These are phyloP conservation scores for Colletotrichum kahawae DNA, from an alignment of 2,329 filamentous ascomycete species.

Conservation along the genomic window DNA sequence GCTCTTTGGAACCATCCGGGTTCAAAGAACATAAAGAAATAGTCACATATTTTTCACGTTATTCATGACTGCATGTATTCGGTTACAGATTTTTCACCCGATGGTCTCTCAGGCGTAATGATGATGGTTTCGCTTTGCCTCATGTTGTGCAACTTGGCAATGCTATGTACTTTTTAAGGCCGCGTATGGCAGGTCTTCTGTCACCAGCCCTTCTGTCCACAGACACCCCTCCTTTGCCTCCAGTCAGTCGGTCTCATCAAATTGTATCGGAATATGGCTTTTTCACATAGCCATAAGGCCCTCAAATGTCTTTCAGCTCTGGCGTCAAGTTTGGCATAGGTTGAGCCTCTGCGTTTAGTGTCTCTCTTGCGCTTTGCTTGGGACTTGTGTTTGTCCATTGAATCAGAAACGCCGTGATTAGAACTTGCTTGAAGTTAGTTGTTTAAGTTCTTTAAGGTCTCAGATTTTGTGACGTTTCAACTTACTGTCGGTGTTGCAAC, in stretches of 20 bases:
- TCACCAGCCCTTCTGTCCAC: not conserved
- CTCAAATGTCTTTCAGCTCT: not conserved
- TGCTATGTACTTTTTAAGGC: not conserved
- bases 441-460: not conserved
- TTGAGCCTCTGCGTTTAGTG: not conserved
- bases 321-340: not conserved
- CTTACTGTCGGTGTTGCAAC: slow-evolving; percentile 7
- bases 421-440: not conserved
- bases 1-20: too few species aligned
- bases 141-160: not conserved
- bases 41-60: not conserved
- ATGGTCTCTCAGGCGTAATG: not conserved
- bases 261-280: not conserved
- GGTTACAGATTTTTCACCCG: not conserved
- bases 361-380: not conserved
- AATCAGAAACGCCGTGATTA: not conserved
- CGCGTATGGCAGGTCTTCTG: not conserved
- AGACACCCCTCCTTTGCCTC: not conserved
- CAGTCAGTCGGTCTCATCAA: not conserved
- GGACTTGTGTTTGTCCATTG: not conserved
- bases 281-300: not conserved
- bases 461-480: not conserved
- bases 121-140: not conserved
- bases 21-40: not conserved
- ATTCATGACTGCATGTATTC: not conserved